A percentile compares a stretch with the other conserved stretches of the same genome.
Evolutionary conservation across 495 filamentous ascomycete genomes (phyloP).

Genomic region (Xylaria cubensis): DNA sequence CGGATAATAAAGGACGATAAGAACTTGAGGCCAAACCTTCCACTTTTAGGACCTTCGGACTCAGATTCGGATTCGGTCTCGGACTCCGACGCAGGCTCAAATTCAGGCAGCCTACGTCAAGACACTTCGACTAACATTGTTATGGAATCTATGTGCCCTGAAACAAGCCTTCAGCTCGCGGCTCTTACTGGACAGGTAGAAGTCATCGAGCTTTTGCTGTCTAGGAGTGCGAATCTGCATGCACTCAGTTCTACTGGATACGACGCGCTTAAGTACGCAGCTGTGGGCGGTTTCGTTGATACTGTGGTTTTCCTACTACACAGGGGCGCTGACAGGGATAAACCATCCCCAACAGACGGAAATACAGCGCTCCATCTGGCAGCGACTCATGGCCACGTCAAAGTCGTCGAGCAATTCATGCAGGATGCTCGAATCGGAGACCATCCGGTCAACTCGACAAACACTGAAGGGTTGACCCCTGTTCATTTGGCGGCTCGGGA

Average conservation of each 20-base stretch:
- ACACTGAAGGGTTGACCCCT: background rate
- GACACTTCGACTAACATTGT: background rate
- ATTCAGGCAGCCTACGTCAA: background rate
- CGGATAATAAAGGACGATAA: background rate
- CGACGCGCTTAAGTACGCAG: conserved; percentile 2
- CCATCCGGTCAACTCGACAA: background rate
- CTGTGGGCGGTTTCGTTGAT: conserved; percentile 2
- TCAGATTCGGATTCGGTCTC: background rate
- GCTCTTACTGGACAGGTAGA: conserved; percentile 5
- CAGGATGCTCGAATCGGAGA: background rate
- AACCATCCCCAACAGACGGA: background rate
- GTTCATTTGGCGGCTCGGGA: background rate
- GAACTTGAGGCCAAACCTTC: background rate
- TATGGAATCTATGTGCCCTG: background rate
- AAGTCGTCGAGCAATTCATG: background rate
- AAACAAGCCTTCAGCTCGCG: background rate
- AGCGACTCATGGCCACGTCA: background rate
- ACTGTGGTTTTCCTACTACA: background rate
- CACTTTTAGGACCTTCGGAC: background rate
- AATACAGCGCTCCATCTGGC: background rate
- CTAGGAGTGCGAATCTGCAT: conserved; percentile 1
- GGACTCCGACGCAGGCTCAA: background rate
- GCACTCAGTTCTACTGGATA: background rate
- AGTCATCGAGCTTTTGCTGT: conserved; percentile 1
- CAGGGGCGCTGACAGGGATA: background rate